Base-by-base conservation (phyloP, 2,329 filamentous ascomycete genomes). In the Diplodia seriata region DNA sequence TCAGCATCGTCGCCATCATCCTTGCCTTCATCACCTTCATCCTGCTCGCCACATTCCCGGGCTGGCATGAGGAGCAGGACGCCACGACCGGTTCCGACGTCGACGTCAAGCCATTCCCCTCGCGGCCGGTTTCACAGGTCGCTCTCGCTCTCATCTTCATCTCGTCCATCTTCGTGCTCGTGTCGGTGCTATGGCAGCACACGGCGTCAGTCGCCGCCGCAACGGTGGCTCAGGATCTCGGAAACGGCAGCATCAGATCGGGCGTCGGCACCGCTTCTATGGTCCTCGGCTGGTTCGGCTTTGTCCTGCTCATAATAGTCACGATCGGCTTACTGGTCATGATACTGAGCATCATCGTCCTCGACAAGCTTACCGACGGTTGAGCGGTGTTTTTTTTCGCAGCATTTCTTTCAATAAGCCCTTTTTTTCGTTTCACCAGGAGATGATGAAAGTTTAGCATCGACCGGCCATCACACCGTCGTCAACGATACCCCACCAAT, bases 201-300 rank as follows among this genome's bases (percentile, higher is more conserved):
- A 99, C 95, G 6, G 95, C 95, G 0, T 97, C 94, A 0, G 95
- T 99, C 0, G 94, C 94, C 40, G 95, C 95, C 26, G 93, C 93
- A 69, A 91, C 96, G 71, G 94, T 99, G 71, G 93, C 94, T 0
- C 92, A 97, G 83, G 93, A 97, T 76, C 87, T 97, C 72, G 94
- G 91, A 43, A 97, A 97, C 78, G 94, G 94, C 53, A 92, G 90
- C 72, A 92, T 97, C 68, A 89, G 86, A 78, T 92, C 90, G 68
- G 94, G 94, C 40, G 93, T 97, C 14, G 94, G 94, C n/a, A 94
- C 92, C 59, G 92, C 90, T 49, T 94, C 95, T 68, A 98, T 99
- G 92, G 92, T 97, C 20, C 85, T 99, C 76, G 95, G 95, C 69
- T 99, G 95, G 95, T 98, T 99, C 81, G 92, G 92, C 51, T 98